A percentile compares a stretch with the other conserved stretches of the same genome.
These are phyloP conservation scores for Marasmius tenuissimus DNA, from an alignment of 1,284 basidiomycete species.

Conservation along the genomic window DNA sequence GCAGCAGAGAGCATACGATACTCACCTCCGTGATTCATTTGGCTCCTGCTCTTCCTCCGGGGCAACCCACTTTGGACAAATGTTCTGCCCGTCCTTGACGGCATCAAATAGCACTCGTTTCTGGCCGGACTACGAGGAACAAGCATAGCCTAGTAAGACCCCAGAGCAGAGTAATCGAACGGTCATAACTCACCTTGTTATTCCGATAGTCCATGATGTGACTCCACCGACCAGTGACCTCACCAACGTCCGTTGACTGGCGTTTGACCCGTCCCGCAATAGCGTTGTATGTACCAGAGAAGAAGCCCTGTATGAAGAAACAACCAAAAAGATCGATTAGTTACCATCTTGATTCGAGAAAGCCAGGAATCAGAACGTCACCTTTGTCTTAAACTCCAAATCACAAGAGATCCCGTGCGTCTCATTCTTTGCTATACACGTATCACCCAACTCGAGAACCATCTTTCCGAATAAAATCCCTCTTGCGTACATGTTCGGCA, in stretches of 20 bases:
- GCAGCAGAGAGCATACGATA: constrained; percentile 9
- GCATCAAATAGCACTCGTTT: constrained; percentile 88
- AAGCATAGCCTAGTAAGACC: background rate
- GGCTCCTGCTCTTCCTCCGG: constrained; percentile 88
- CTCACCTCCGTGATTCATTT: constrained; percentile 84
- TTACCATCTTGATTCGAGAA: background rate
- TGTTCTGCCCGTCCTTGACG: constrained; percentile 65
- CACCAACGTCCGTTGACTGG: constrained; percentile 73
- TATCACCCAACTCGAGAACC: constrained; percentile 95
- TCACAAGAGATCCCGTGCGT: constrained; percentile 77
- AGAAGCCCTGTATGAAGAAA: constrained; percentile 76
- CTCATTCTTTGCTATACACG: constrained; percentile 84
- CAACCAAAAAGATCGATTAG: background rate
- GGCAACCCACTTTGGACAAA: constrained; percentile 81
- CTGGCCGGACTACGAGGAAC: constrained; percentile 51
- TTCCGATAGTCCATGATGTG: constrained; percentile 87
- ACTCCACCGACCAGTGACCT: constrained; percentile 91
- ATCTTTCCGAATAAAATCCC: constrained; percentile 98
- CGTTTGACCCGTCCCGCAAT: constrained; percentile 81
- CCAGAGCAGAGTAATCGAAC: background rate
- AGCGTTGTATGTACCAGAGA: constrained; percentile 94
- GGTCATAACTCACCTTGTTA: constrained; percentile 47
- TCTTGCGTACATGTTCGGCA: constrained; percentile 98
- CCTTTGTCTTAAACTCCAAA: constrained; percentile 98
- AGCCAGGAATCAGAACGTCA: constrained; percentile 21